phyloP scores from a whole-genome alignment of 1,139 yeast species.

The Candida sp. region DNA sequence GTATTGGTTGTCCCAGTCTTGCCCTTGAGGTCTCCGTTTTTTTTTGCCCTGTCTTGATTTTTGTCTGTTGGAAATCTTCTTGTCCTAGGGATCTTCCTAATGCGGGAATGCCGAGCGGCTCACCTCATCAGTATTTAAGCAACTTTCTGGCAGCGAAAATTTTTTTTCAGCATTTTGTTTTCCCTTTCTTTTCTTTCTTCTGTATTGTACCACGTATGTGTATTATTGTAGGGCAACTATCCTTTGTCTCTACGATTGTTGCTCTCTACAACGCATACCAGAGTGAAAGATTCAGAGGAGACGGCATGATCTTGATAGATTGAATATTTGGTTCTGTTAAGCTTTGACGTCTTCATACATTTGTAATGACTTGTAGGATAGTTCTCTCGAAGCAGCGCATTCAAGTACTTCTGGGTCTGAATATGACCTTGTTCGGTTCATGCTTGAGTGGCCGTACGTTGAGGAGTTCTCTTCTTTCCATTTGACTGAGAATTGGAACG shows the following conservation, averaged over 20 bases:
- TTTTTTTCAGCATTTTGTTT: constrained; percentile 7
- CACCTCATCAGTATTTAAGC: neutral
- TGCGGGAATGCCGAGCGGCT: neutral
- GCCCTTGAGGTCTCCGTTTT: neutral
- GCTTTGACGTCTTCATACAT: constrained; percentile 7
- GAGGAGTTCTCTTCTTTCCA: too few species aligned
- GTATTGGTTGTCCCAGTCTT: neutral
- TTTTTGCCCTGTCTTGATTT: neutral
- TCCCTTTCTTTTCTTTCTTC: constrained; percentile 19
- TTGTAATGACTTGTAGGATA: too few species aligned
- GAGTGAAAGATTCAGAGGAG: constrained; percentile 38
- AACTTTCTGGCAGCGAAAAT: constrained; percentile 1
- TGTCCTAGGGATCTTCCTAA: too few species aligned
- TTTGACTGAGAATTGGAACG: neutral
- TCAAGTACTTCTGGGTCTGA: too few species aligned
- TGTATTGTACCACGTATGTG: constrained; percentile 54
- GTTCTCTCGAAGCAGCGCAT: too few species aligned
- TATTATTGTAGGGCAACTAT: constrained; percentile 58
- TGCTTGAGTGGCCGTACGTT: too few species aligned
- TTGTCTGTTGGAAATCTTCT: neutral
- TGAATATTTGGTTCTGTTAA: neutral
- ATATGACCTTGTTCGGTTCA: too few species aligned
- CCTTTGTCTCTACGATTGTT: constrained; percentile 34
- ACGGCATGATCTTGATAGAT: constrained; percentile 6
- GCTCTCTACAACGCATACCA: constrained; percentile 61